Percentiles rank a stretch among this genome's conserved stretches.
Evolutionary conservation across 331 rosid genomes (phyloP).

Genomic region (Pyracantha coccinea): DNA sequence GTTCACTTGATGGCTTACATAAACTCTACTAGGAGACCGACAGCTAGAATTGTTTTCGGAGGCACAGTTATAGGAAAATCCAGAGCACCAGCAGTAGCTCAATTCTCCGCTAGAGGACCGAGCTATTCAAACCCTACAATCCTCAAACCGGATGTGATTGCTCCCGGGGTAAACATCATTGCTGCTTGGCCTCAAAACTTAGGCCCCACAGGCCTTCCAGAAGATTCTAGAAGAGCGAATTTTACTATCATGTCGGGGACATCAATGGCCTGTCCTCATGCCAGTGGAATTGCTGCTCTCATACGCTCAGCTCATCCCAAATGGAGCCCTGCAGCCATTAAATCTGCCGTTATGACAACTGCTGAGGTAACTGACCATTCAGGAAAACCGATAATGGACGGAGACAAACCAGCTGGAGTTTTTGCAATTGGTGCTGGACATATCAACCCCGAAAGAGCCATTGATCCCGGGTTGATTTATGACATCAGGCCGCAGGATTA

Average conservation of each 20-base stretch:
- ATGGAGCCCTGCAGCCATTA: conserved; percentile 84
- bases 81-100: conserved; percentile 82
- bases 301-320: conserved; percentile 61
- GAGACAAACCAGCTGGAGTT: conserved; percentile 50
- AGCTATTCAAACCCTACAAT: conserved; percentile 76
- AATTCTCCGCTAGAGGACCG: conserved; percentile 85
- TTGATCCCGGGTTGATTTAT: conserved; percentile 75
- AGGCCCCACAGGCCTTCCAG: conserved; percentile 81
- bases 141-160: conserved; percentile 89
- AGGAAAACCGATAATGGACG: conserved; percentile 71
- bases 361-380: conserved; percentile 53
- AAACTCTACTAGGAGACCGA: conserved; percentile 56
- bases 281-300: conserved; percentile 86
- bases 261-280: conserved; percentile 96
- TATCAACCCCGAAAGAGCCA: conserved; percentile 65
- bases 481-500: conserved; percentile 75
- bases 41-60: conserved; percentile 58
- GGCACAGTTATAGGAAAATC: conserved; percentile 69
- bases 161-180: conserved; percentile 94
- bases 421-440: conserved; percentile 84
- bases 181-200: conserved; percentile 99
- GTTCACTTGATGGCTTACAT: conserved; percentile 54
- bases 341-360: conserved; percentile 92
- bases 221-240: conserved; percentile 69
- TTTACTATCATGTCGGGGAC: conserved; percentile 96